Evolutionary conservation across 768 basidiomycete species (phyloP).

Genomic region (Artomyces pyxidatus): DNA sequence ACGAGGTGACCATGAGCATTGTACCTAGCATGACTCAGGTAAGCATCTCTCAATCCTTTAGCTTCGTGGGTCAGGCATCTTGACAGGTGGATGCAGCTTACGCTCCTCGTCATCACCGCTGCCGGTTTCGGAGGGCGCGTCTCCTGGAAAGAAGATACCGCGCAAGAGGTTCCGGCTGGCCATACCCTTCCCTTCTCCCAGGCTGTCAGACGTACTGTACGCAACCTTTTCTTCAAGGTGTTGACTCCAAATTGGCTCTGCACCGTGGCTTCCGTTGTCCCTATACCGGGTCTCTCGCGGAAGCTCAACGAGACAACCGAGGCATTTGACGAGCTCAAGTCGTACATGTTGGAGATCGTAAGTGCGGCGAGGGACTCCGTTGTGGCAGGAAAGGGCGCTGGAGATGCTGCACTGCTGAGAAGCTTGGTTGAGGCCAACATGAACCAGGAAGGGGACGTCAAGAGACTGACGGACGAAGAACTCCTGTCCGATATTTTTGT

Average conservation of each 20-base stretch:
- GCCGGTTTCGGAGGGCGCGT: slow-evolving; percentile 34
- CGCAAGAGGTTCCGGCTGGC: slow-evolving; percentile 18
- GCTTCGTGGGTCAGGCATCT: neutral
- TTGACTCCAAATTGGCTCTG: slow-evolving; percentile 29
- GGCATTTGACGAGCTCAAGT: slow-evolving; percentile 30
- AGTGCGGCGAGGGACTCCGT: slow-evolving; percentile 30
- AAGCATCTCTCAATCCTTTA: neutral
- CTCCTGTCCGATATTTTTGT: slow-evolving; percentile 43
- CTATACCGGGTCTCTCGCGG: slow-evolving; percentile 30
- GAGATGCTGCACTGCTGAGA: slow-evolving; percentile 32
- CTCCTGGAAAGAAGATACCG: slow-evolving; percentile 26
- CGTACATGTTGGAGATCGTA: slow-evolving; percentile 35
- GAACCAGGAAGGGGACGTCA: slow-evolving; percentile 22
- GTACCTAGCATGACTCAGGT: neutral
- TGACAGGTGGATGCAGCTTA: slow-evolving; percentile 16
- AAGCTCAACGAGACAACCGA: slow-evolving; percentile 21
- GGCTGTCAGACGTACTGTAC: slow-evolving; percentile 26
- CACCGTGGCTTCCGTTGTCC: slow-evolving; percentile 15
- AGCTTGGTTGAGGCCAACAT: slow-evolving; percentile 43
- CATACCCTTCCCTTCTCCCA: slow-evolving; percentile 28
- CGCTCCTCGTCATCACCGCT: slow-evolving; percentile 32
- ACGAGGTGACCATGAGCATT: neutral
- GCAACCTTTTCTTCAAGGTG: slow-evolving; percentile 17
- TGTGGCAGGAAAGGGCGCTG: slow-evolving; percentile 15
- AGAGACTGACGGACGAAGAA: slow-evolving; percentile 36